Evolutionary conservation across 192 early-diverging fungal species (phyloP).

Genomic region (Mortierella hygrophila): DNA sequence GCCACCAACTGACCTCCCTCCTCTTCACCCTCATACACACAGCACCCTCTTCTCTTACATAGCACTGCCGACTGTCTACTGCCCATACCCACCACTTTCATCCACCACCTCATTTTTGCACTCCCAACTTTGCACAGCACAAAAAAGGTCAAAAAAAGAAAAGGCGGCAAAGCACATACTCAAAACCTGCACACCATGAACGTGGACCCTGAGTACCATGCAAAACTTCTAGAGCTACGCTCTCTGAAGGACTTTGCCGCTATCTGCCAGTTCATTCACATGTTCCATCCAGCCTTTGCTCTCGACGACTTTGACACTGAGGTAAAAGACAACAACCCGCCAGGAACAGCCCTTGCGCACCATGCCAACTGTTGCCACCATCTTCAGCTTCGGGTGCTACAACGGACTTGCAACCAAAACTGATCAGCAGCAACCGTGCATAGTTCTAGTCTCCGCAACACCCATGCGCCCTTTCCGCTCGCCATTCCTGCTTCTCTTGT

Average conservation of each 20-base stretch:
- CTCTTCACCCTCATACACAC: background rate
- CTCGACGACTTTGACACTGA: conserved; percentile 50
- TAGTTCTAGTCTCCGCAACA: background rate
- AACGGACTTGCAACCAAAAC: conserved; percentile 6
- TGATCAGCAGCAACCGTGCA: background rate
- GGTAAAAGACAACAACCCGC: conserved; percentile 14
- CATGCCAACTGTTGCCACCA: conserved; percentile 61
- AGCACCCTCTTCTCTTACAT: background rate
- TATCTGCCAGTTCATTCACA: conserved; percentile 76
- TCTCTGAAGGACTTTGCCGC: conserved; percentile 74
- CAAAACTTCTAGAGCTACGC: conserved; percentile 41
- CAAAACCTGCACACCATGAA: conserved; percentile 21
- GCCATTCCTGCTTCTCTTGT: background rate
- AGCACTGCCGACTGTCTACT: background rate
- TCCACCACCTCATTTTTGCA: background rate
- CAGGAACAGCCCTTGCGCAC: background rate
- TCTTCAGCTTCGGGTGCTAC: conserved; percentile 55
- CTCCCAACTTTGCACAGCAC: background rate
- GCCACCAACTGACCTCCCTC: background rate
- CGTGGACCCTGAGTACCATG: conserved; percentile 40
- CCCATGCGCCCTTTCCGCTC: background rate
- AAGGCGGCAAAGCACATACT: background rate
- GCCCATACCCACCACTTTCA: background rate
- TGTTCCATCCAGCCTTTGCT: conserved; percentile 70
- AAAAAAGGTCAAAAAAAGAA: background rate